phyloP scores from a whole-genome alignment of 164 flowering plant species.

The Stephania cephalantha region DNA sequence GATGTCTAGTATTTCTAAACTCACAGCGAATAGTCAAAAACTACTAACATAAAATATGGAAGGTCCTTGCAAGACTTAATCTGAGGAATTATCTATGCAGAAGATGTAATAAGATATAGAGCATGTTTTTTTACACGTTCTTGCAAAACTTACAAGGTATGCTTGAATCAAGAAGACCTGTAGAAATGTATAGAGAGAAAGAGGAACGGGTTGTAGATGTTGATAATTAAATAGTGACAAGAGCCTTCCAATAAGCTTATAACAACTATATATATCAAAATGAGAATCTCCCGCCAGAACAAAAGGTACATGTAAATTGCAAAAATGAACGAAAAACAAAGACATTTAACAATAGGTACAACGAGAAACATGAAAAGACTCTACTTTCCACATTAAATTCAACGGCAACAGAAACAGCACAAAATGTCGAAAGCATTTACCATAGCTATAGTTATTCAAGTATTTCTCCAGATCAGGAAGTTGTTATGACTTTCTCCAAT shows the following conservation, averaged over 20 bases:
- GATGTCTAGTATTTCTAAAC: not conserved
- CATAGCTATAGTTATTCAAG: no score
- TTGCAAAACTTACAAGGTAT: slow-evolving; percentile 57
- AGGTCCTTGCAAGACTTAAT: slow-evolving; percentile 64
- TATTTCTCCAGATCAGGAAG: no score
- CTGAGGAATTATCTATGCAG: slow-evolving; percentile 27
- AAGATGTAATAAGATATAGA: no score
- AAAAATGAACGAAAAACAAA: not conserved
- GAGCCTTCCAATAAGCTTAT: slow-evolving; percentile 67
- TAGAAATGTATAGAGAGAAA: slow-evolving; percentile 57
- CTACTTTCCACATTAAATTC: no score
- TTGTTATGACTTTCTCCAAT: no score
- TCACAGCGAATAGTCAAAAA: not conserved
- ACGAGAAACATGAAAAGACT: not conserved
- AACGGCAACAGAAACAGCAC: no score
- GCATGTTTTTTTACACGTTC: no score
- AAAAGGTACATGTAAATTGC: slow-evolving; percentile 66
- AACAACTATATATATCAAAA: slow-evolving; percentile 29
- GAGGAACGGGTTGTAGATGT: slow-evolving; percentile 56
- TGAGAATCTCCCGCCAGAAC: slow-evolving; percentile 51
- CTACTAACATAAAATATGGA: slow-evolving; percentile 79
- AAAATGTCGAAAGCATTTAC: no score
- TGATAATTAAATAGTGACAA: slow-evolving; percentile 51
- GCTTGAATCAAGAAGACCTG: slow-evolving; percentile 77
- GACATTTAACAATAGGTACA: not conserved